Conservation (phyloP, 495 filamentous ascomycete genomes). For the Annulohypoxylon maeteangense region DNA sequence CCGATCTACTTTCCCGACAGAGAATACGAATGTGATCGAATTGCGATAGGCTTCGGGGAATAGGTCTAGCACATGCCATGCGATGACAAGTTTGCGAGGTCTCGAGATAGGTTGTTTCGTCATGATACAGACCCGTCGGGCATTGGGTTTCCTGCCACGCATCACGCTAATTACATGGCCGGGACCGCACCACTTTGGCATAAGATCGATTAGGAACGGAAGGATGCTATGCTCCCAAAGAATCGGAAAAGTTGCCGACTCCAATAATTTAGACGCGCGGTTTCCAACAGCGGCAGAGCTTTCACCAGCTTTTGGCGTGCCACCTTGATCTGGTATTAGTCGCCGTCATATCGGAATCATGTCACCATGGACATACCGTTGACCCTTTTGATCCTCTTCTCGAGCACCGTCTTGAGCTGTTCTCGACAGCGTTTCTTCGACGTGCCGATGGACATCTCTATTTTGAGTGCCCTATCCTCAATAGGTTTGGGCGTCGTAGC, state of each 20-base stretch:
- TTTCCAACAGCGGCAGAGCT: constrained; percentile 24
- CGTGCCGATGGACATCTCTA: constrained; percentile 42
- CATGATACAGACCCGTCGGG: constrained; percentile 46
- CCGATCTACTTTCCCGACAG: constrained; percentile 41
- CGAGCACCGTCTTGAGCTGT: constrained; percentile 35
- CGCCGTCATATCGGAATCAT: background rate
- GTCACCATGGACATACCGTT: constrained; percentile 24
- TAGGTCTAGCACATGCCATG: constrained; percentile 44
- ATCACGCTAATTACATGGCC: constrained; percentile 48
- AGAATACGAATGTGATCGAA: constrained; percentile 39
- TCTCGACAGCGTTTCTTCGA: constrained; percentile 47
- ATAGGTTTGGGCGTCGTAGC: background rate
- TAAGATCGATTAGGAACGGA: constrained; percentile 47
- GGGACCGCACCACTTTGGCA: constrained; percentile 49
- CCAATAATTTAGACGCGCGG: constrained; percentile 34
- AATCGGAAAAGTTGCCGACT: constrained; percentile 44
- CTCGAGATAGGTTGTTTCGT: constrained; percentile 33
- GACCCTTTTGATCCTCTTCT: constrained; percentile 36
- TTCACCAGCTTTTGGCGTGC: constrained; percentile 31
- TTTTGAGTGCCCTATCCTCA: constrained; percentile 31
- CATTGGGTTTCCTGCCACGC: constrained; percentile 41
- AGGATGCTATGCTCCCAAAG: constrained; percentile 49
- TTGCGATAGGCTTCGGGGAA: constrained; percentile 40
- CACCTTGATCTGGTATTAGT: constrained; percentile 23
- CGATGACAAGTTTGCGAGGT: constrained; percentile 44